Conservation (phyloP, 2,329 filamentous ascomycete genomes). For the Pyrenophora seminiperda region DNA sequence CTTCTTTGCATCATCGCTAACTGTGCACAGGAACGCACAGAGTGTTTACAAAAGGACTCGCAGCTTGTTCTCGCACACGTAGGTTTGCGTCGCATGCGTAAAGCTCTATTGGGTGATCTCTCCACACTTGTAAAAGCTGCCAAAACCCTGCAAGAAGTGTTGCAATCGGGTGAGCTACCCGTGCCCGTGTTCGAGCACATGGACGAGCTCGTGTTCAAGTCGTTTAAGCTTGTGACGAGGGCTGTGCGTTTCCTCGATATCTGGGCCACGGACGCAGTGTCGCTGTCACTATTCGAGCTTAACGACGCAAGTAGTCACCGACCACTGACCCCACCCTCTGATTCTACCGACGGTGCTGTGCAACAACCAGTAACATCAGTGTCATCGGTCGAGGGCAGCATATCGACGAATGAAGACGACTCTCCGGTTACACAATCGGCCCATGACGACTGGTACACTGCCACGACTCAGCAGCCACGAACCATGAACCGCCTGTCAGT, state of each 20-base stretch:
- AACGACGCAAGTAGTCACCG: conserved; percentile 39
- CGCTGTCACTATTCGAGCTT: conserved; percentile 53
- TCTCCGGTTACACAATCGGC: conserved; percentile 42
- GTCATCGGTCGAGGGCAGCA: conserved; percentile 27
- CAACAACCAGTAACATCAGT: conserved; percentile 34
- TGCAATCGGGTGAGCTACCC: conserved; percentile 48
- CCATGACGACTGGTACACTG: conserved; percentile 34
- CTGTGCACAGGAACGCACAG: conserved; percentile 73
- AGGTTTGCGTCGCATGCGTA: conserved; percentile 77
- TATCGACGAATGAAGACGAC: conserved; percentile 54
- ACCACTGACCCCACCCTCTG: conserved; percentile 48
- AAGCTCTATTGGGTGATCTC: conserved; percentile 85
- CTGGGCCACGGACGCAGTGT: conserved; percentile 65
- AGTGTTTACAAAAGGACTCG: conserved; percentile 85
- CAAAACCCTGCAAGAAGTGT: conserved; percentile 79
- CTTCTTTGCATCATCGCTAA: conserved; percentile 17
- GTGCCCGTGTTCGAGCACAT: conserved; percentile 72
- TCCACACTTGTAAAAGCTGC: conserved; percentile 87
- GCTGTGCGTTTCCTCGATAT: conserved; percentile 89
- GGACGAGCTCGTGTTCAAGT: conserved; percentile 91
- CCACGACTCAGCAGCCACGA: conserved; percentile 38
- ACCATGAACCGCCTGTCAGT: conserved; percentile 41
- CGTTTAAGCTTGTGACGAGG: conserved; percentile 91
- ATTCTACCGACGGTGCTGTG: conserved; percentile 40
- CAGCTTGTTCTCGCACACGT: conserved; percentile 75